phyloP scores from a whole-genome alignment of 495 filamentous ascomycete genomes.

The Penicillium nucicola region DNA sequence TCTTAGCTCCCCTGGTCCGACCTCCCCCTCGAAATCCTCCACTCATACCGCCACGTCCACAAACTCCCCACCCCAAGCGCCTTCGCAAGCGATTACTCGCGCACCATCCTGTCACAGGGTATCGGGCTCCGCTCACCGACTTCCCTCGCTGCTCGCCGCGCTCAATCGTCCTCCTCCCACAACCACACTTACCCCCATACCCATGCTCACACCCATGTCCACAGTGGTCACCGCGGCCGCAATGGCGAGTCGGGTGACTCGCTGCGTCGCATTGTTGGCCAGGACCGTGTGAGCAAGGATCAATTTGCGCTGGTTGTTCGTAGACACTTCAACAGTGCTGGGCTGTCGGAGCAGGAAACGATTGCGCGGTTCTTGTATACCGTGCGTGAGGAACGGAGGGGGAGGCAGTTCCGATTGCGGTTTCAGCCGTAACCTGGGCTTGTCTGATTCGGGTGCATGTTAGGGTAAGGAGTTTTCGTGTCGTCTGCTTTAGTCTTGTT shows the following conservation, averaged over 20 bases:
- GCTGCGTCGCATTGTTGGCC: constrained; percentile 35
- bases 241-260: constrained; percentile 7
- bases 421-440: constrained; percentile 37
- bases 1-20: constrained; percentile 72
- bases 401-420: constrained; percentile 41
- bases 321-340: constrained; percentile 86
- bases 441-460: not conserved
- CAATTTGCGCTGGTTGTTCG: constrained; percentile 77
- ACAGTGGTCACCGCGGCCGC: constrained; percentile 1
- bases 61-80: constrained; percentile 65
- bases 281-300: constrained; percentile 68
- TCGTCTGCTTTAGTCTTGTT: not conserved
- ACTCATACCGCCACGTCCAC: constrained; percentile 77
- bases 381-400: constrained; percentile 52
- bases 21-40: constrained; percentile 67
- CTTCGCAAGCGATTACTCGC: constrained; percentile 68
- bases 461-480: not conserved
- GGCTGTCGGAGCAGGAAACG: constrained; percentile 81
- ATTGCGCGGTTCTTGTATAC: constrained; percentile 87
- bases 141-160: constrained; percentile 40
- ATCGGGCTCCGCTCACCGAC: constrained; percentile 59
- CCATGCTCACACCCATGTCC: constrained; percentile 3
- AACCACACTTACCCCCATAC: constrained; percentile 10
- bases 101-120: constrained; percentile 67
- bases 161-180: constrained; percentile 19